These are phyloP conservation scores for Silene coronaria DNA, from an alignment of 179 eudicot species.

Conservation along the genomic window DNA sequence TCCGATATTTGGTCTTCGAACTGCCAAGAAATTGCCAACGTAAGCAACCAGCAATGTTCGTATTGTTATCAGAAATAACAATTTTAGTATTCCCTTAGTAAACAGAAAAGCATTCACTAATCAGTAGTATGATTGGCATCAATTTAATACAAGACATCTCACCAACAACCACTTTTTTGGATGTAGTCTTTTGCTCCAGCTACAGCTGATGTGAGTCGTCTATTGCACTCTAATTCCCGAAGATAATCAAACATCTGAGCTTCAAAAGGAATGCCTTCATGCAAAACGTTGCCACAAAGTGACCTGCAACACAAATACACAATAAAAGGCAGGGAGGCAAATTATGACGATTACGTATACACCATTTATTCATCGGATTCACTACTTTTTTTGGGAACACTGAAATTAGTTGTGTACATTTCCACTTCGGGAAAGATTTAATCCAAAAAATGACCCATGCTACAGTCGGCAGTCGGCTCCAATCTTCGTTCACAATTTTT, in stretches of 20 bases:
- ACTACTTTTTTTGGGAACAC: neutral
- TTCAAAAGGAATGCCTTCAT: slow-evolving; percentile 12
- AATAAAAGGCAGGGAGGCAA: neutral
- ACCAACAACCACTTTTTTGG: neutral
- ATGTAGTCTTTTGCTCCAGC: neutral
- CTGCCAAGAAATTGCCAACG: neutral
- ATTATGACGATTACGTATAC: neutral
- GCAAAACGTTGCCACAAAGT: slow-evolving; percentile 32
- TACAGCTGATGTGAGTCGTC: neutral
- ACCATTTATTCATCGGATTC: neutral
- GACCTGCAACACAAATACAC: slow-evolving; percentile 22
- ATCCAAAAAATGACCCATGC: too few relatives aligned
- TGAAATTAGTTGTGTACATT: too few relatives aligned
- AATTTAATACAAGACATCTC: neutral
- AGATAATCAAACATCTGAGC: slow-evolving; percentile 18
- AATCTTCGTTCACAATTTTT: too few relatives aligned
- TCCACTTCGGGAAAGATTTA: too few relatives aligned
- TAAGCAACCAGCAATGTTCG: neutral
- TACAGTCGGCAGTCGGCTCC: too few relatives aligned
- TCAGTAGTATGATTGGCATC: neutral
- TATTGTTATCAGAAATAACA: neutral
- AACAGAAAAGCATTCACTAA: neutral
- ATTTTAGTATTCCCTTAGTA: neutral
- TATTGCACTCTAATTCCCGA: neutral
- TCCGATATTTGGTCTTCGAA: slow-evolving; percentile 18